Evolutionary conservation across 371 early-diverging fungal genomes (phyloP).

Genomic region (Thermomucor indicae-seudaticae): DNA sequence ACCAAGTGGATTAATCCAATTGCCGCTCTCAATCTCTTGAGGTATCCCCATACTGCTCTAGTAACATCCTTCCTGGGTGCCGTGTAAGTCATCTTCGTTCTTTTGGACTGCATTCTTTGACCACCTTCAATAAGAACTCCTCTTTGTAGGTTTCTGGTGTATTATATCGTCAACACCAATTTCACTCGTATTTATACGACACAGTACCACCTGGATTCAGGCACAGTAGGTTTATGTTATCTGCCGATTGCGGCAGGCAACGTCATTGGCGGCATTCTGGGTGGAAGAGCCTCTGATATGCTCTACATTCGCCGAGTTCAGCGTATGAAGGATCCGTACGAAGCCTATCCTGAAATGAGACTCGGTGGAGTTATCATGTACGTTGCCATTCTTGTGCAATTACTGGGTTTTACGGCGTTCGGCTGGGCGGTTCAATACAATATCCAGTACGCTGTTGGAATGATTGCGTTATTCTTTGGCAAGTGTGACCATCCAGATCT

Average conservation of each 20-base stretch:
- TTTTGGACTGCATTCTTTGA: background rate
- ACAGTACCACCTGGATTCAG: slow-evolving; percentile 28
- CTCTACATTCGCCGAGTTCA: slow-evolving; percentile 17
- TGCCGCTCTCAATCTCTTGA: slow-evolving; percentile 23
- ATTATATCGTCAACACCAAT: slow-evolving; percentile 24
- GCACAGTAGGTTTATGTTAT: slow-evolving; percentile 26
- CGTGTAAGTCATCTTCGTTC: slow-evolving; percentile 23
- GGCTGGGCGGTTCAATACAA: slow-evolving; percentile 41
- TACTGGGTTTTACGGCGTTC: slow-evolving; percentile 22
- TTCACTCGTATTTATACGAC: slow-evolving; percentile 28
- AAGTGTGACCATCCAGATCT: no score
- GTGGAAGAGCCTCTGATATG: slow-evolving; percentile 34
- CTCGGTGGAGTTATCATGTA: slow-evolving; percentile 22
- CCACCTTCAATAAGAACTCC: background rate
- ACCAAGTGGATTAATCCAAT: slow-evolving; percentile 20
- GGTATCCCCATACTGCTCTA: slow-evolving; percentile 26
- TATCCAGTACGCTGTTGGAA: slow-evolving; percentile 35
- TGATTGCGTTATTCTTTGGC: slow-evolving; percentile 34
- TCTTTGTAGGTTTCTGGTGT: slow-evolving; percentile 31
- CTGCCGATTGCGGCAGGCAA: slow-evolving; percentile 21
- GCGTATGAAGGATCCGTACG: slow-evolving; percentile 9
- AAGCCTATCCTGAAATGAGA: slow-evolving; percentile 33
- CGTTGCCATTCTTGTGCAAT: slow-evolving; percentile 13
- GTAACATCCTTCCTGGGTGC: slow-evolving; percentile 22
- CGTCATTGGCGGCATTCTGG: slow-evolving; percentile 30